Conservation (phyloP, 2,329 filamentous ascomycete genomes). For the Ceratocystiopsis minuta region DNA sequence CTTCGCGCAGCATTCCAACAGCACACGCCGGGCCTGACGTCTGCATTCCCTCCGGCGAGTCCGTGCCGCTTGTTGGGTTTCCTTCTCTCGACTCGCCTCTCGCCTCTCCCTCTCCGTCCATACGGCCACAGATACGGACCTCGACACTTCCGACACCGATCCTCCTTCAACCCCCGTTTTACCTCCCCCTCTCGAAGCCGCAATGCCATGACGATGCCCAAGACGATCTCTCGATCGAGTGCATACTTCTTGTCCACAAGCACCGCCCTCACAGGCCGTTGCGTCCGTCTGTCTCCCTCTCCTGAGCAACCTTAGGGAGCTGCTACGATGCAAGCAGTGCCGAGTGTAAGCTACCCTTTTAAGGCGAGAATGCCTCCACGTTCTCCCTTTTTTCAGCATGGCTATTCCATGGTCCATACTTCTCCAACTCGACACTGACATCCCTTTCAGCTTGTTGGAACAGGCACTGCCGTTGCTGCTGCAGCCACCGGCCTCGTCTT, state of each 20-base stretch:
- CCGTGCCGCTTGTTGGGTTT: no score
- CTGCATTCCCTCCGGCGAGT: no score
- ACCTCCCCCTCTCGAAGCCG: neutral
- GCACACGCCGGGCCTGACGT: no score
- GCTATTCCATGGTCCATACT: no score
- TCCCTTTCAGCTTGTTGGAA: slow-evolving; percentile 35
- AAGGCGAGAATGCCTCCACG: neutral
- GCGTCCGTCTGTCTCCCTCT: slow-evolving; percentile 9
- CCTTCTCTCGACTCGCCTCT: no score
- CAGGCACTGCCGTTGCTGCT: slow-evolving; percentile 42
- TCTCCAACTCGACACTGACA: neutral
- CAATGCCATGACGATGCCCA: slow-evolving; percentile 23
- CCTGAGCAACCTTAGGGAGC: slow-evolving; percentile 9
- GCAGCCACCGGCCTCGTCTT: slow-evolving; percentile 41
- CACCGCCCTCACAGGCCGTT: slow-evolving; percentile 15
- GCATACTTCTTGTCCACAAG: slow-evolving; percentile 15
- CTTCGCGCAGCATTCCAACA: no score
- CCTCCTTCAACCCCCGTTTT: neutral
- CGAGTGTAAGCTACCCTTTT: slow-evolving; percentile 24
- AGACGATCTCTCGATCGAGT: slow-evolving; percentile 14
- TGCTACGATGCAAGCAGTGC: slow-evolving; percentile 21
- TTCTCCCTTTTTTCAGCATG: slow-evolving; percentile 39
- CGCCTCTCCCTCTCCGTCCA: no score
- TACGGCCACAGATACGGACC: no score
- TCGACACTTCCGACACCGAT: no score